phyloP scores from a whole-genome alignment of 108 stramenopile genomes.

The Epithemia pelagica region DNA sequence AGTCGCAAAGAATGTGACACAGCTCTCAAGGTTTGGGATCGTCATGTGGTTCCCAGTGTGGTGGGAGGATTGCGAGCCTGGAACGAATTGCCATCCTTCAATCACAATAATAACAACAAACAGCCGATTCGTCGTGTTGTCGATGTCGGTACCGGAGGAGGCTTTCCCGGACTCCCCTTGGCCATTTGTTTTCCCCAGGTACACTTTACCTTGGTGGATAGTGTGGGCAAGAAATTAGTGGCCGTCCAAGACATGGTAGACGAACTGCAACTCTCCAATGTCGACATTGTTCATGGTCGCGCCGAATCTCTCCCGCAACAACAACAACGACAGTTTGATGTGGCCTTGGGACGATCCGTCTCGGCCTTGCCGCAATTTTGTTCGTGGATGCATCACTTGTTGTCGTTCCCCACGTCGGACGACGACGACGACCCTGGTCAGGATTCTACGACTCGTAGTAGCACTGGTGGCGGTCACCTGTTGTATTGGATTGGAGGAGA shows the following conservation, averaged over 20 bases:
- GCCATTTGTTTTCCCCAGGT: constrained; percentile 64
- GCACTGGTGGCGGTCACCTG: constrained; percentile 28
- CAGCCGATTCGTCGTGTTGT: constrained; percentile 24
- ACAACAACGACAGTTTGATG: constrained; percentile 35
- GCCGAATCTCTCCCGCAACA: constrained; percentile 44
- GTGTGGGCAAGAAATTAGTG: constrained; percentile 70
- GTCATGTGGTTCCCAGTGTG: constrained; percentile 74
- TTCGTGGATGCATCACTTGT: constrained; percentile 61
- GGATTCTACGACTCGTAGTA: background rate
- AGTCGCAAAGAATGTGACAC: constrained; percentile 71
- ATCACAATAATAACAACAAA: background rate
- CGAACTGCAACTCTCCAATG: constrained; percentile 34
- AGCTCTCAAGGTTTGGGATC: constrained; percentile 51
- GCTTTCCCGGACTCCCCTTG: constrained; percentile 87
- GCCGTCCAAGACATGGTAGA: constrained; percentile 68
- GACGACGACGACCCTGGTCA: too few species aligned
- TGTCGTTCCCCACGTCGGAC: constrained; percentile 12
- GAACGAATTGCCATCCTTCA: background rate
- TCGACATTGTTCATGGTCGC: constrained; percentile 64
- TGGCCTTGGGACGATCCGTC: constrained; percentile 69
- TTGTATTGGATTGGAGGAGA: constrained; percentile 82
- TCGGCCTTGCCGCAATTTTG: constrained; percentile 66
- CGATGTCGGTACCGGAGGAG: constrained; percentile 81
- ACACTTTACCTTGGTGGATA: constrained; percentile 74
- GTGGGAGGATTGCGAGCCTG: constrained; percentile 20